These are phyloP conservation scores for Apium graveolens DNA, from an alignment of 129 eudicot genomes.

Conservation along the genomic window DNA sequence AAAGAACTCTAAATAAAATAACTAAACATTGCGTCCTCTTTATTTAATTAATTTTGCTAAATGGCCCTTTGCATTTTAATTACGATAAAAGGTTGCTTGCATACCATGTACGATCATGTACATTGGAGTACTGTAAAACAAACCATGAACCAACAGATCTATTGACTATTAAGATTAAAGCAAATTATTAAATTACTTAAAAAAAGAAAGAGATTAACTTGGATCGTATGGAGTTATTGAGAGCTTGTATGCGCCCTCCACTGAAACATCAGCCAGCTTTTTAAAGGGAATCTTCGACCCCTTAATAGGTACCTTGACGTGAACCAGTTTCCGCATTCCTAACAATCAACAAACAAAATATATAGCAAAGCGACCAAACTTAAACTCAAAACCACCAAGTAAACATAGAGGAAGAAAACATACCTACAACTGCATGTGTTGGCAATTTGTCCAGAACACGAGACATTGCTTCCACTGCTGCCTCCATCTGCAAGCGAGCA, in stretches of 20 bases:
- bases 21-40: too few species aligned
- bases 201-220: slow-evolving; percentile 24
- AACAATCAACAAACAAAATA: slow-evolving; percentile 11
- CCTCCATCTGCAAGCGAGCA: slow-evolving; percentile 70
- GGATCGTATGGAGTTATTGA: slow-evolving; percentile 77
- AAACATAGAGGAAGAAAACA: neutral
- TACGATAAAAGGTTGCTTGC: too few species aligned
- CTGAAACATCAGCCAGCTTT: slow-evolving; percentile 79
- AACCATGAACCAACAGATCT: neutral
- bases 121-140: too few species aligned
- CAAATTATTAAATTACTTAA: slow-evolving; percentile 13
- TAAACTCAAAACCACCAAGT: neutral
- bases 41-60: too few species aligned
- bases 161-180: neutral
- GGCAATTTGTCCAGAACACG: slow-evolving; percentile 62
- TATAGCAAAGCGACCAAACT: neutral
- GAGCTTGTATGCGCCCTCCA: slow-evolving; percentile 30
- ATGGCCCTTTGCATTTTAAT: neutral
- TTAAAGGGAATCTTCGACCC: slow-evolving; percentile 70
- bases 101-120: too few species aligned
- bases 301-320: slow-evolving; percentile 57
- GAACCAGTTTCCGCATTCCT: slow-evolving; percentile 70
- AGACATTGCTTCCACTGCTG: slow-evolving; percentile 71
- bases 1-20: too few species aligned
- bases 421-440: slow-evolving; percentile 83